Evolutionary conservation across 495 filamentous ascomycete species (phyloP), one percentile per base, ranked within the genome.

Genomic region (Penicillium salamii): DNA sequence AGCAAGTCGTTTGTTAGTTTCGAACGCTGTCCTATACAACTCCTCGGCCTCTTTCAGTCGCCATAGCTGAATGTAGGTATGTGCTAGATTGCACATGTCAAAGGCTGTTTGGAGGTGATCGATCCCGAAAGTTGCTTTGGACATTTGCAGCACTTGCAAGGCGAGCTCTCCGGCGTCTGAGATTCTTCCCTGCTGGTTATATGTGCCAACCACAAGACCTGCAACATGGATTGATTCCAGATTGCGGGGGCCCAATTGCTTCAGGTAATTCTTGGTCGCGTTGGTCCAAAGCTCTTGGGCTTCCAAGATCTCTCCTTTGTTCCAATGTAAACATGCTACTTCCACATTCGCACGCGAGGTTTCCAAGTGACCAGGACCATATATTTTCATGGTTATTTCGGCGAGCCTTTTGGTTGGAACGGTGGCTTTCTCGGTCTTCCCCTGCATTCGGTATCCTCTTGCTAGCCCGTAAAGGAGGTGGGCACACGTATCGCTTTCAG

Each of bases 341-440:
- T 11, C 12, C 28, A 18, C 1, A 9, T 20, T 50, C 12, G 12
- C 38, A 21, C 14, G 5, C 1, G 21, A 7, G 21, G 45, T 40
- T 18, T 57, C 24, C 9, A 28, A 9, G 24, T 28, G 24, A 28
- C 9, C 37, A n/a, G 33, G 9, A 4, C 65, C 62, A 5, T 62
- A 46, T n/a, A 54, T 12, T 21, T 2, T 46, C n/a, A n/a, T n/a
- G n/a, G n/a, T n/a, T n/a, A n/a, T n/a, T n/a, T n/a, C n/a, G n/a
- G n/a, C n/a, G n/a, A n/a, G n/a, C n/a, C n/a, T n/a, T n/a, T n/a
- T n/a, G n/a, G n/a, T n/a, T n/a, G n/a, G n/a, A n/a, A n/a, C n/a
- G n/a, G n/a, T n/a, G n/a, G n/a, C n/a, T n/a, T n/a, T n/a, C n/a
- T n/a, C n/a, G n/a, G n/a, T n/a, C n/a, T n/a, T n/a, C n/a, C n/a